Percentiles rank a stretch among this genome's conserved stretches.
Conservation (phyloP, 1,139 yeast genomes). For the Pichia sp. region DNA sequence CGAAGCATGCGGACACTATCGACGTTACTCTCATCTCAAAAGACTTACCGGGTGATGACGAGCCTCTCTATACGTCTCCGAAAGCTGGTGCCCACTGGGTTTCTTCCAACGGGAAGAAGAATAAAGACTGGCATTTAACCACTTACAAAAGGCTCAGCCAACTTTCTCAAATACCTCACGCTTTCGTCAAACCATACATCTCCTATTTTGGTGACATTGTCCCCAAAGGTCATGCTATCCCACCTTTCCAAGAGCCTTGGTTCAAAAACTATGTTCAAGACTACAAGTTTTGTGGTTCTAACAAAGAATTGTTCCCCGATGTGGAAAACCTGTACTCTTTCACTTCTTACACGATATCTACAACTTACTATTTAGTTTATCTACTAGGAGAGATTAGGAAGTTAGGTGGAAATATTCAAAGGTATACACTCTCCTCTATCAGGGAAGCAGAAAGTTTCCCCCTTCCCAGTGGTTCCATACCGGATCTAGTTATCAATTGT, state of each 20-base stretch:
- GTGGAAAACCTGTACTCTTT: constrained; percentile 19
- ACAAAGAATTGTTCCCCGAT: constrained; percentile 21
- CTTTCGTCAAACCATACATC: constrained; percentile 33
- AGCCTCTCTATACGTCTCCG: constrained; percentile 51
- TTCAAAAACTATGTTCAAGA: constrained; percentile 33
- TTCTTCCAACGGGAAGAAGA: constrained; percentile 28
- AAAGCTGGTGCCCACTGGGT: constrained; percentile 81
- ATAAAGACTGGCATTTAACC: constrained; percentile 32
- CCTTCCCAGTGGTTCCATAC: constrained; percentile 23
- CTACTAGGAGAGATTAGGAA: constrained; percentile 31
- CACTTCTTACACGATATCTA: constrained; percentile 35
- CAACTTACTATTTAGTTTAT: constrained; percentile 37
- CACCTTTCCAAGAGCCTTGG: constrained; percentile 34
- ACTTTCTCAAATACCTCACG: constrained; percentile 32
- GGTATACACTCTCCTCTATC: constrained; percentile 29
- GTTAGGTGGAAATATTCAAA: constrained; percentile 31
- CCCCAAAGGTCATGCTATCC: constrained; percentile 10
- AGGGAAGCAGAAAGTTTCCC: constrained; percentile 28
- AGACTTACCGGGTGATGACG: constrained; percentile 48
- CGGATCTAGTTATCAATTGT: constrained; percentile 40
- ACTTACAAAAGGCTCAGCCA: constrained; percentile 36
- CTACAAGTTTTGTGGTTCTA: constrained; percentile 31
- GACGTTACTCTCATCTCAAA: constrained; percentile 44
- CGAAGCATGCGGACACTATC: constrained; percentile 23
- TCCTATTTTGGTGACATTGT: constrained; percentile 30